These are phyloP conservation scores for Plenodomus tracheiphilus DNA, from an alignment of 2,329 filamentous ascomycete genomes.

Conservation along the genomic window DNA sequence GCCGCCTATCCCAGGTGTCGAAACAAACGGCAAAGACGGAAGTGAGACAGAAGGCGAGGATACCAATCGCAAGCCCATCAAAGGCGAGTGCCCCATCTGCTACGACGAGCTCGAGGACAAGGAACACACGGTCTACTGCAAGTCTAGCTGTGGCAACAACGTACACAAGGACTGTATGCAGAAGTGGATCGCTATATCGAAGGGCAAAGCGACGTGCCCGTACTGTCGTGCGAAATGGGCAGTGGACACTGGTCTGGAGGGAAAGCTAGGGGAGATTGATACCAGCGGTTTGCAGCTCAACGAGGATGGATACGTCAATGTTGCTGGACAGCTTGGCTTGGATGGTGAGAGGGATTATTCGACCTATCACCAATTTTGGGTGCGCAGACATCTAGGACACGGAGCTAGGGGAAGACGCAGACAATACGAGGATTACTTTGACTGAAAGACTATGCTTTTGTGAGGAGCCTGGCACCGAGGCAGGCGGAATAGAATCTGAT, in stretches of 20 bases:
- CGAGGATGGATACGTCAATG: conserved; percentile 64
- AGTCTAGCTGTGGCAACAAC: conserved; percentile 64
- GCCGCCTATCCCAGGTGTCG: conserved; percentile 52
- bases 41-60: conserved; percentile 29
- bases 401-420: conserved; percentile 3
- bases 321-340: conserved; percentile 64
- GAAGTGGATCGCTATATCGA: conserved; percentile 50
- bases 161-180: conserved; percentile 62
- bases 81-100: conserved; percentile 67
- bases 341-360: conserved; percentile 50
- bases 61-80: conserved; percentile 60
- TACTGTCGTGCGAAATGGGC: conserved; percentile 63
- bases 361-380: conserved; percentile 33
- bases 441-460: neutral
- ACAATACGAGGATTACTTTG: conserved; percentile 1
- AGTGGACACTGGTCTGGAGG: conserved; percentile 46
- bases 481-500: neutral
- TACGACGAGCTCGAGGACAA: conserved; percentile 41
- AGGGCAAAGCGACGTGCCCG: conserved; percentile 58
- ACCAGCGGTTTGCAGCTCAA: conserved; percentile 48
- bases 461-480: neutral
- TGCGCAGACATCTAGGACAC: conserved; percentile 13
- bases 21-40: conserved; percentile 32
- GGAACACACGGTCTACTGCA: conserved; percentile 56
- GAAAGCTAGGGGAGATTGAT: conserved; percentile 48